Base-by-base conservation (phyloP, 2,329 filamentous ascomycete species). In the Microcyclosporella mali region DNA sequence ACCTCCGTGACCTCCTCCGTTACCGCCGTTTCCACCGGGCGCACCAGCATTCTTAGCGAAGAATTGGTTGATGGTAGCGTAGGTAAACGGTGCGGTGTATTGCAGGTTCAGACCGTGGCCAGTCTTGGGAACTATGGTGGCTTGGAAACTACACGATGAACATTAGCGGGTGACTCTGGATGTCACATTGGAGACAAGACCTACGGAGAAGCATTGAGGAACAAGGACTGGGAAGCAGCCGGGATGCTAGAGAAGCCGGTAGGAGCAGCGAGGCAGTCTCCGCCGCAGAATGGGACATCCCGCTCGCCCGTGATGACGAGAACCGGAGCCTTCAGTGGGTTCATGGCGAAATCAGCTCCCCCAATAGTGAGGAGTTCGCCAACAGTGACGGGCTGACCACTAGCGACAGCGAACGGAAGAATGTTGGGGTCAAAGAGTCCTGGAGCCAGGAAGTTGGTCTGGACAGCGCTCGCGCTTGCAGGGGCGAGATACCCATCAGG, bases 231-330 rank as follows among this genome's bases (percentile, higher is more conserved):
- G 0, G 70, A 71, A 16, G 59, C 57, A 9, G 66, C 70, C 1
- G 74, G 70, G 33, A 78, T 68, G 19, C 66, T 70, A 1, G 61
- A 52, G 40, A 63, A 51, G 11, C 63, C 66, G 0, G 71, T 75
- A 4, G 56, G 52, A 15, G 56, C 44, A 15, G 61, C 65, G 2
- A 66, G 56, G 63, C 79, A 83, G 59, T 82, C 73, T 18, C 78
- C 76, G 3, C 79, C 80, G 46, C 81, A 84, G 60, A 78, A 83
- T 4, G 59, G 59, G 9, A 62, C 41, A 37, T 64, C 61, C 12
- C 75, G 72, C 37, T 80, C 73, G 44, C 79, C 79, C 25, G 77
- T 81, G 45, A 83, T 69, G 37, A 83, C 68, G 34, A 79, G 61
- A 0, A 79, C 77, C 0, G 79, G 76, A 0, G 77, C 79, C 2